A percentile compares a stretch with the other conserved stretches of the same genome.
phyloP scores from a whole-genome alignment of 805 yeast genomes.

The Saccharomyces mikatae region DNA sequence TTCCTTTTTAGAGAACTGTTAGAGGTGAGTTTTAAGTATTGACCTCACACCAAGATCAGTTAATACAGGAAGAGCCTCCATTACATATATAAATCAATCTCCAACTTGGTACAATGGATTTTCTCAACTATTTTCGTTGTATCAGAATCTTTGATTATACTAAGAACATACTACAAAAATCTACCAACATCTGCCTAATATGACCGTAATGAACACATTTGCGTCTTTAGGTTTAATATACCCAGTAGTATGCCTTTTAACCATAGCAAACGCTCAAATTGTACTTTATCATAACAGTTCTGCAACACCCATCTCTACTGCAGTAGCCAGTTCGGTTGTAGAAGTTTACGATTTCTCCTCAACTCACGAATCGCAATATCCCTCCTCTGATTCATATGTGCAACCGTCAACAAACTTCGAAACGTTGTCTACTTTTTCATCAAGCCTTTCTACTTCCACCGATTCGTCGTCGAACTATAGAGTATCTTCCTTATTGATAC shows the following conservation, averaged over 20 bases:
- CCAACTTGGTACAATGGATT: background rate
- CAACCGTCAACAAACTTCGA: background rate
- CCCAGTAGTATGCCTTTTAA: background rate
- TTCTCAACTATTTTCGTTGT: background rate
- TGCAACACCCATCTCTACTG: background rate
- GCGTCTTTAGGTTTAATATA: background rate
- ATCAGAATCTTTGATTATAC: background rate
- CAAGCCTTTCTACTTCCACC: background rate
- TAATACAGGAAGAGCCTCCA: background rate
- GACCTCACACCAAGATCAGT: background rate
- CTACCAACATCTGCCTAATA: background rate
- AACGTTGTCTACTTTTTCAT: background rate
- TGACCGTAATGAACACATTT: background rate
- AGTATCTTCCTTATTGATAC: background rate
- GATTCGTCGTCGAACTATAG: background rate
- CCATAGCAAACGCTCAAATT: background rate
- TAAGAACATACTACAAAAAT: background rate
- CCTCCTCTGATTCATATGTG: background rate
- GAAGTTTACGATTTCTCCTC: background rate
- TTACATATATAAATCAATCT: background rate
- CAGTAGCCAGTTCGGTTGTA: background rate
- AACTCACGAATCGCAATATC: background rate
- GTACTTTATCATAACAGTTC: background rate
- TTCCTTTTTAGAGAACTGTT: background rate
- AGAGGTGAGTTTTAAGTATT: background rate